Evolutionary conservation across 2,329 filamentous ascomycete genomes (phyloP).

Genomic region (Paecilomyces dactylethromorphus): DNA sequence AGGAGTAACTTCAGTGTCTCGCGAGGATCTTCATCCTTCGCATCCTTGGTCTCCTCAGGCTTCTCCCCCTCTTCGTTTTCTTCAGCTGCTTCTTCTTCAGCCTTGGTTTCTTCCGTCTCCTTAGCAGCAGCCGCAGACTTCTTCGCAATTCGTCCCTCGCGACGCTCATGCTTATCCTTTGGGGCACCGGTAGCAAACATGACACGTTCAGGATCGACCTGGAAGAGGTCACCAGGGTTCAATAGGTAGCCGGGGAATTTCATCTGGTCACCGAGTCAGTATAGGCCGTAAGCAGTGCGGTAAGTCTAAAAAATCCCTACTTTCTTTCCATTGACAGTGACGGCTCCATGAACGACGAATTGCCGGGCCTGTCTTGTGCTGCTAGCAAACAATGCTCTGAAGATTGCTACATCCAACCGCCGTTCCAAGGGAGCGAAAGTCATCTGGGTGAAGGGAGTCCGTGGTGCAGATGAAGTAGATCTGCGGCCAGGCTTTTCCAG

Average conservation of each 20-base stretch:
- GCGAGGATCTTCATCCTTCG: constrained; percentile 33
- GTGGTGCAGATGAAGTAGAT: constrained; percentile 20
- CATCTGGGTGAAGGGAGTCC: constrained; percentile 93
- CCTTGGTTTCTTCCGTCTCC: constrained; percentile 16
- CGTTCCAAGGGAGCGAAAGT: constrained; percentile 86
- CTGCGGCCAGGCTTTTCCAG: constrained; percentile 28
- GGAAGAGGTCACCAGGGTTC: constrained; percentile 97
- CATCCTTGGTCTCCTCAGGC: constrained; percentile 15
- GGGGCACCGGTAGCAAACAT: constrained; percentile 76
- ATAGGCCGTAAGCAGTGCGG: background rate
- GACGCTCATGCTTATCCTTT: constrained; percentile 47
- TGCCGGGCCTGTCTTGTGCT: constrained; percentile 89
- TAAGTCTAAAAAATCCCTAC: constrained; percentile 44
- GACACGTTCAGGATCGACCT: constrained; percentile 83
- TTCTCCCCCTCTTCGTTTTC: constrained; percentile 21
- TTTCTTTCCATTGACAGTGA: constrained; percentile 95
- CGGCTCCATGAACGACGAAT: constrained; percentile 85
- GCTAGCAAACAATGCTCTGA: constrained; percentile 87
- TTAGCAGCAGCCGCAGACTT: constrained; percentile 14
- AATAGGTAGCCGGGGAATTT: constrained; percentile 83
- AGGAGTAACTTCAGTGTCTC: constrained; percentile 50
- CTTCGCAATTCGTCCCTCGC: constrained; percentile 24
- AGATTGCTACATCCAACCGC: constrained; percentile 88
- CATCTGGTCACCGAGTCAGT: constrained; percentile 58
- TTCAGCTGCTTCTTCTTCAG: constrained; percentile 19